Percentiles rank a stretch among this genome's conserved stretches.
Evolutionary conservation across 192 early-diverging fungal species (phyloP).

Genomic region (Mortierella claussenii): DNA sequence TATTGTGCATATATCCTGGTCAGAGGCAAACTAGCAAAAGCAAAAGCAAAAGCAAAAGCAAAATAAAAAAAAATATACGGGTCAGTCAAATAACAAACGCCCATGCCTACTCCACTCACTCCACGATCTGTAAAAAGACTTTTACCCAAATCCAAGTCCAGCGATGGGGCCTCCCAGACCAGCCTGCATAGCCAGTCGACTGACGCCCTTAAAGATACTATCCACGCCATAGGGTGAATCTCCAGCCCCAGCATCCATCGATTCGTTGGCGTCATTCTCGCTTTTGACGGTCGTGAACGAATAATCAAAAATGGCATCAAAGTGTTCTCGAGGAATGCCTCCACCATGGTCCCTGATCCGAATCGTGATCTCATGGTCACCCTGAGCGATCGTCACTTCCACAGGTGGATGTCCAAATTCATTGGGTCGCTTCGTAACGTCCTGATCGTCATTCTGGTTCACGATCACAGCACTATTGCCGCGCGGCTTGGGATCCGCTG

Average conservation of each 20-base stretch:
- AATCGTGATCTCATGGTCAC: constrained; percentile 82
- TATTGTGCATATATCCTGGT: constrained; percentile 90
- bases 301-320: constrained; percentile 90
- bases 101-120: too few species aligned
- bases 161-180: constrained; percentile 95
- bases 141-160: constrained; percentile 64
- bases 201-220: constrained; percentile 79
- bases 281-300: constrained; percentile 90
- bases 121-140: too few species aligned
- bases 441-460: constrained; percentile 23
- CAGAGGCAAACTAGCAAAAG: constrained; percentile 78
- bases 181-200: constrained; percentile 83
- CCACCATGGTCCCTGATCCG: constrained; percentile 93
- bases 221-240: constrained; percentile 46
- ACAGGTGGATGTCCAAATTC: constrained; percentile 77
- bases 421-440: constrained; percentile 30
- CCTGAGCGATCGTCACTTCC: constrained; percentile 85
- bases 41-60: not conserved
- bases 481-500: not conserved
- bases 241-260: constrained; percentile 21
- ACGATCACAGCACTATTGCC: constrained; percentile 20
- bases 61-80: not conserved
- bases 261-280: constrained; percentile 65
- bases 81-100: not conserved
- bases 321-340: constrained; percentile 82